A percentile compares a stretch with the other conserved stretches of the same genome.
Evolutionary conservation across 305 asterid genomes (phyloP).

Genomic region (Coffea humblotiana): DNA sequence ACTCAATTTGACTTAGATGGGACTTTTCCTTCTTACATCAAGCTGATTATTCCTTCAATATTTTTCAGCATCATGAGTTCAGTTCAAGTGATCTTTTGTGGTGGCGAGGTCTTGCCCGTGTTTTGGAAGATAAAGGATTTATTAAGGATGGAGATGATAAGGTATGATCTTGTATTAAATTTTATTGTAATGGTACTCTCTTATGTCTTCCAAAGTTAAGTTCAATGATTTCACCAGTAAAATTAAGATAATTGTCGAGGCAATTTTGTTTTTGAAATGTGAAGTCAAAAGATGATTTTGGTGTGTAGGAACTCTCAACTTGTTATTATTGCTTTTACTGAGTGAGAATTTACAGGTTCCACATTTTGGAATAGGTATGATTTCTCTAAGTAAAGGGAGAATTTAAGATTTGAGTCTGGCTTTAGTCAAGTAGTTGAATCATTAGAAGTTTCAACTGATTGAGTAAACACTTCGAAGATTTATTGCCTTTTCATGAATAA

Average conservation of each 20-base stretch:
- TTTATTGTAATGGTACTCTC: constrained; percentile 1
- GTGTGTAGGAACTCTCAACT: background rate
- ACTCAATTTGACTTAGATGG: background rate
- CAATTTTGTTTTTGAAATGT: background rate
- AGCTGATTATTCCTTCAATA: constrained; percentile 2
- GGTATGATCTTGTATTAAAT: constrained; percentile 36
- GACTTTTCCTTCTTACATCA: background rate
- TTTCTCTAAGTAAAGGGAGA: background rate
- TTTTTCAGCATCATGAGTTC: constrained; percentile 49
- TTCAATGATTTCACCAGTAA: background rate
- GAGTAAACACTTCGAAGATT: background rate
- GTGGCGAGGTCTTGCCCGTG: constrained; percentile 80
- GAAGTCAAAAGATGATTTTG: background rate
- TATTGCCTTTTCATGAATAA: background rate
- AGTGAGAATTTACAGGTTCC: background rate
- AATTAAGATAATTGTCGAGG: background rate
- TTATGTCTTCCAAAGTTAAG: background rate
- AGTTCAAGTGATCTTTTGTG: constrained; percentile 58
- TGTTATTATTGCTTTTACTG: background rate
- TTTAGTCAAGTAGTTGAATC: background rate
- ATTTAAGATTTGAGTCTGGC: background rate
- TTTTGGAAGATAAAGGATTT: constrained; percentile 59
- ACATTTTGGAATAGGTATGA: background rate
- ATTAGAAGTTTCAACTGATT: background rate
- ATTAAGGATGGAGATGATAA: constrained; percentile 56